Evolutionary conservation across 805 yeast genomes (phyloP), one percentile per base, ranked within the genome.

Genomic region (Priceomyces fermenticarens): DNA sequence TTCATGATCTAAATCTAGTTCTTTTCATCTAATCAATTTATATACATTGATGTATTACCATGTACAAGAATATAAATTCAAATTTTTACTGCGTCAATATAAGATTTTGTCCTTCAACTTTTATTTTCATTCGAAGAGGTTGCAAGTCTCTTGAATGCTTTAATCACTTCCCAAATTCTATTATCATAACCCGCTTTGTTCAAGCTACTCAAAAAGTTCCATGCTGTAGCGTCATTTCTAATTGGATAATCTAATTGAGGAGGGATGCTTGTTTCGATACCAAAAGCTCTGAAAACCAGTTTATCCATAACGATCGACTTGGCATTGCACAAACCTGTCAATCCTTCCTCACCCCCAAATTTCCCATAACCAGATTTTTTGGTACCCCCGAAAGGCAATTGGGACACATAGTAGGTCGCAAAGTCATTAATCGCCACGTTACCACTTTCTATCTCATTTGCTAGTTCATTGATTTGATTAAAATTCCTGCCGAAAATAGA

Each of bases 321-420:
- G 40, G 88, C 86, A 42, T 81, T 74, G 60, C 98, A 91, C 34
- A 93, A 70, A 0, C 97, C 97, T 31, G 88, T 78, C 32, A 93
- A 72, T 2, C 99, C 99, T 70, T 93, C 99, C 58, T 85, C 96
- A 35, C 99, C 99, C 15, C 97, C 96, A 68, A 93, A 93, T 60
- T 91, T 91, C 42, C 99, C 99, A 57, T 89, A 93, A 0, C 99
- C 99, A 4, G 96, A 85, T 35, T 89, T 93, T 51, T 83, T 83
- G 20, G 78, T 78, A 25, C 99, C 99, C 40, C 99, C 99, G 65
- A 93, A 93, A 26, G 99, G 99, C 51, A 93, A 72, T 65, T 93
- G 99, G 51, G 97, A 90, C 28, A 93, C 88, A 56, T 90, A 88
- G 57, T 81, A 93, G 0, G 98, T 91, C 6, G 98, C 99, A 71